phyloP scores from a whole-genome alignment of 176 grass and related monocot genomes.

The Phragmites australis region DNA sequence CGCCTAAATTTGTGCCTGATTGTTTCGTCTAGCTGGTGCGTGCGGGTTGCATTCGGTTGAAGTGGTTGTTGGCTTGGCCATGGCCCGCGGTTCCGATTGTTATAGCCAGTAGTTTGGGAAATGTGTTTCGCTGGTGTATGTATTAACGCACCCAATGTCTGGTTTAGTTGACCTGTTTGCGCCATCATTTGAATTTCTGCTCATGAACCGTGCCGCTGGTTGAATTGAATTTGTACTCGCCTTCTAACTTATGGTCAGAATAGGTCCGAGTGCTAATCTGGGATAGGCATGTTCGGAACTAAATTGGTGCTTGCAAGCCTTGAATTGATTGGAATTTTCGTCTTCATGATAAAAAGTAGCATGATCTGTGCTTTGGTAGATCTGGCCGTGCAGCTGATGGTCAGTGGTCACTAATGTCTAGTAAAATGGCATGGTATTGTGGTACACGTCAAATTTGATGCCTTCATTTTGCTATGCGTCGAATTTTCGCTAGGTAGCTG shows the following conservation, averaged over 20 bases:
- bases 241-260: not conserved
- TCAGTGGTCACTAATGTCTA: not conserved
- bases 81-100: not conserved
- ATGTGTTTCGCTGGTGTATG: not conserved
- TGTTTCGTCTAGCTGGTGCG: not conserved
- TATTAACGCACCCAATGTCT: not conserved
- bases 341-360: not conserved
- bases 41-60: not conserved
- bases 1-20: not conserved
- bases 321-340: not conserved
- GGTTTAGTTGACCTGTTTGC: not conserved
- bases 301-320: not conserved
- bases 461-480: not conserved
- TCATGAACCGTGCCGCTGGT: not conserved
- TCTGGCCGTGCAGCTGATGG: slow-evolving; percentile 5
- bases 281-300: not conserved
- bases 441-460: not conserved
- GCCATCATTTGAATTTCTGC: not conserved
- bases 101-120: not conserved
- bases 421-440: not conserved
- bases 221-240: not conserved
- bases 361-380: slow-evolving; percentile 1
- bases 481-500: not conserved
- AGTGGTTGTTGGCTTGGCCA: not conserved
- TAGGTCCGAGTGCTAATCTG: not conserved